These are phyloP conservation scores for Achaetomiella virescens DNA, from an alignment of 495 filamentous ascomycete species.

Conservation along the genomic window DNA sequence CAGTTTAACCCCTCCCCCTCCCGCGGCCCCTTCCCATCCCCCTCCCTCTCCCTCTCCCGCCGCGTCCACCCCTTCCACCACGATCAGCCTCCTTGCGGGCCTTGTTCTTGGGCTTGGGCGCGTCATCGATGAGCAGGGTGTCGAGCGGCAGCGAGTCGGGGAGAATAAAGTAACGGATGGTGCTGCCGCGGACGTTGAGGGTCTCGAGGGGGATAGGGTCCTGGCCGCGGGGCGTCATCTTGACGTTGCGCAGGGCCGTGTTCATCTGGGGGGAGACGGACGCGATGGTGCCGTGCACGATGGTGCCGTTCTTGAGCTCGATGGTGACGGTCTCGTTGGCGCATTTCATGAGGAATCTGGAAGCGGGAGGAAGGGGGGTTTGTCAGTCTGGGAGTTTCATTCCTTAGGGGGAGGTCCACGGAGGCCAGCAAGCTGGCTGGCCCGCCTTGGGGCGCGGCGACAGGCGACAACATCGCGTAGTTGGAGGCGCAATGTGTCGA, in stretches of 20 bases:
- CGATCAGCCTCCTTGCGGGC: constrained; percentile 82
- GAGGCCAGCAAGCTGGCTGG: background rate
- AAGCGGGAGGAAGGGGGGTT: background rate
- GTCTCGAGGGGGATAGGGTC: constrained; percentile 82
- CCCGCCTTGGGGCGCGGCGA: constrained; percentile 9
- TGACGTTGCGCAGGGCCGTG: constrained; percentile 84
- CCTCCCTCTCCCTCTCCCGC: constrained; percentile 20
- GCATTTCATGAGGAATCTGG: constrained; percentile 97
- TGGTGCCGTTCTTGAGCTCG: constrained; percentile 96
- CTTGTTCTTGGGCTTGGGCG: constrained; percentile 98
- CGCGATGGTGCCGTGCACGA: constrained; percentile 91
- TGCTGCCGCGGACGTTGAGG: constrained; percentile 64
- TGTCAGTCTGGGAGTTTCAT: constrained; percentile 7
- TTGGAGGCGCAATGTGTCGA: background rate
- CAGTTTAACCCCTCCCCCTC: background rate
- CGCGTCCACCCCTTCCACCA: constrained; percentile 52
- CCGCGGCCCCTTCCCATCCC: constrained; percentile 11
- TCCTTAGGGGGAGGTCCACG: background rate
- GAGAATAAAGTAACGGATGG: constrained; percentile 46
- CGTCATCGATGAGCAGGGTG: constrained; percentile 89
- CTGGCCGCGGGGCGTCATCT: constrained; percentile 84
- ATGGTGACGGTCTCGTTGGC: constrained; percentile 95
- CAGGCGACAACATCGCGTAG: constrained; percentile 24
- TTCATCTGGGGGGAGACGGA: constrained; percentile 97
- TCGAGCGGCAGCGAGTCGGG: constrained; percentile 92